These are phyloP conservation scores for Teratosphaeria nubilosa DNA, from an alignment of 2,329 filamentous ascomycete species.

Conservation along the genomic window DNA sequence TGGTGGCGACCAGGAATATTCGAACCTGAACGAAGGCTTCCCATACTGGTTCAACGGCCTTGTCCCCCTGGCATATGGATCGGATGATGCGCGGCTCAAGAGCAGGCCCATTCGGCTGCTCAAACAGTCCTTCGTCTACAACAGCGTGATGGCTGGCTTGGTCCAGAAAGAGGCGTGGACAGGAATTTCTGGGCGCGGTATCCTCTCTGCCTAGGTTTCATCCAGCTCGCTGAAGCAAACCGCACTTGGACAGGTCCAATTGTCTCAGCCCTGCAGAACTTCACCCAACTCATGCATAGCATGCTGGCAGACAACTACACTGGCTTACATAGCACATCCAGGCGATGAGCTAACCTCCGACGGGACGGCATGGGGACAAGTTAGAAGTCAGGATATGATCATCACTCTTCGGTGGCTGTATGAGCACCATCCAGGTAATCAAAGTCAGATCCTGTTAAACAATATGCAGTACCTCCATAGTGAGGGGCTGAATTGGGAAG, in stretches of 20 bases:
- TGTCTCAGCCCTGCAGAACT: constrained; percentile 41
- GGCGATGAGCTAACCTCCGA: constrained; percentile 32
- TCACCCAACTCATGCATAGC: constrained; percentile 39
- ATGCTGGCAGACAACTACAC: constrained; percentile 47
- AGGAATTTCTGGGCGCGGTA: constrained; percentile 46
- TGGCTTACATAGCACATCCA: constrained; percentile 38
- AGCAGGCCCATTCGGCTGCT: constrained; percentile 37
- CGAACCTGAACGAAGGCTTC: constrained; percentile 42
- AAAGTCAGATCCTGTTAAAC: constrained; percentile 28
- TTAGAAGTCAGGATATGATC: constrained; percentile 35
- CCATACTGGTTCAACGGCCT: constrained; percentile 52
- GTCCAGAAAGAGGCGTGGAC: constrained; percentile 37
- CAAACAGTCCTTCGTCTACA: constrained; percentile 42
- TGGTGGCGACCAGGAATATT: constrained; percentile 44
- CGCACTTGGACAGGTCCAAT: constrained; percentile 33
- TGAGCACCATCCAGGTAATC: constrained; percentile 33
- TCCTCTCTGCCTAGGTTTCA: constrained; percentile 42
- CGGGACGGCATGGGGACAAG: constrained; percentile 27
- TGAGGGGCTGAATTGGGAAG: constrained; percentile 23
- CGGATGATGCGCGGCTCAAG: constrained; percentile 40
- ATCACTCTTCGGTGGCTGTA: constrained; percentile 40
- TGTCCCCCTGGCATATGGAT: constrained; percentile 45
- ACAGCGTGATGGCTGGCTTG: constrained; percentile 48
- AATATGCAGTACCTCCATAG: constrained; percentile 36
- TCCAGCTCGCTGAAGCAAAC: constrained; percentile 42